These are phyloP conservation scores for Xylariaceae sp. DNA, from an alignment of 2,329 filamentous ascomycete genomes.

Conservation along the genomic window DNA sequence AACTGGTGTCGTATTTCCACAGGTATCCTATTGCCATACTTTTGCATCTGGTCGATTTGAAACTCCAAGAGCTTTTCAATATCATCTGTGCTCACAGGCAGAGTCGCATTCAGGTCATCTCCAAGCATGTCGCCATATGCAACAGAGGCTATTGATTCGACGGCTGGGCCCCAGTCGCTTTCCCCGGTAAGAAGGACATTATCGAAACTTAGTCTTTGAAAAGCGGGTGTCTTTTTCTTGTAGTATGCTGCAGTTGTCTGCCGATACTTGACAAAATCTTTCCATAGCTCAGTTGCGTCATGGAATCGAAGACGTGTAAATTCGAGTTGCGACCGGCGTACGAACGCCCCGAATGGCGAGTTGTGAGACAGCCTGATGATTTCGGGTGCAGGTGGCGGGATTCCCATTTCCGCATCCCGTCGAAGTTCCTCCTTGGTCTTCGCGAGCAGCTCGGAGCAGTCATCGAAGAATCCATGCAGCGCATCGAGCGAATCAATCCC, in stretches of 20 bases:
- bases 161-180: constrained; percentile 48
- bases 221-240: constrained; percentile 57
- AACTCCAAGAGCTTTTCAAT: constrained; percentile 79
- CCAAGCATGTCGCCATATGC: constrained; percentile 51
- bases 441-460: constrained; percentile 53
- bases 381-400: constrained; percentile 44
- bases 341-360: constrained; percentile 77
- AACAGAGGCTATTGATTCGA: constrained; percentile 44
- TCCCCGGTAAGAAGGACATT: constrained; percentile 49
- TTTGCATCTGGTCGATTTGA: constrained; percentile 83
- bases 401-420: constrained; percentile 50
- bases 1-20: constrained; percentile 69
- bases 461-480: constrained; percentile 71
- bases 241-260: constrained; percentile 66
- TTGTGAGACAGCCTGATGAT: constrained; percentile 63
- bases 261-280: constrained; percentile 74
- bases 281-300: constrained; percentile 75
- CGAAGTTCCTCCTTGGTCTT: constrained; percentile 60
- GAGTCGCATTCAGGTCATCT: constrained; percentile 38
- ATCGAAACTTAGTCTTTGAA: constrained; percentile 56
- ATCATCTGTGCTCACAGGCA: constrained; percentile 69
- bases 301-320: constrained; percentile 77
- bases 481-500: constrained; percentile 75
- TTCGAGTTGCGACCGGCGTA: constrained; percentile 73
- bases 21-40: constrained; percentile 73